Evolutionary conservation across 2,329 filamentous ascomycete species (phyloP), one percentile per base, ranked within the genome.

Genomic region (Exophiala bonariae): DNA sequence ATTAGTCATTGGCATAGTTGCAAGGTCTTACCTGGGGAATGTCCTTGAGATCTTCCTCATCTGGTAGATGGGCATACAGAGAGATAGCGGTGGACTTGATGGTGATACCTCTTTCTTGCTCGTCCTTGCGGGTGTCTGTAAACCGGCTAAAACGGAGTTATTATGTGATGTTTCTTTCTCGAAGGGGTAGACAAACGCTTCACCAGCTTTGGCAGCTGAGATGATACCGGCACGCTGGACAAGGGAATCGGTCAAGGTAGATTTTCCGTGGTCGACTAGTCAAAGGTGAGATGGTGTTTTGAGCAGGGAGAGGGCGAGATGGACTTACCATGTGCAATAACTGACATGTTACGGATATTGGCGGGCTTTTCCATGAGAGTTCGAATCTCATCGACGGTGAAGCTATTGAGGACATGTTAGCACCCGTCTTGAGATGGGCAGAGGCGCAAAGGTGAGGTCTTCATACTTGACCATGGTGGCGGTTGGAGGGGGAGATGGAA

Each of bases 31-130:
- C 54, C 72, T 85, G 83, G 61, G 87, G 86, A 63, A 97, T 90
- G 70, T 99, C 93, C 84, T 96, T 95, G 61, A 96, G 70, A 70
- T 97, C 93, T 50, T 96, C 92, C 39, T 81, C 77, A 62, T 87
- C 83, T 54, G 80, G 75, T 61, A 99, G 83, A 65, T 84, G 79
- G 69, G 89, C 90, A 78, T 93, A 99, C 69, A 99, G 85, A 63
- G 95, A 97, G 79, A 99, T 99, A 76, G 95, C 93, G 57, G 93
- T 99, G 49, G 93, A 99, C 86, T 99, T 99, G 86, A 99, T 99
- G 66, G 93, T 99, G 69, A 99, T 96, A 85, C 93, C 90, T 86
- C 93, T 91, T 74, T 99, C 93, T 81, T 99, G 93, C 76, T 99
- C 93, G 74, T 99, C 93, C 61, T 87, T 78, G 77, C 93, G 88